Conservation (phyloP, 352 stramenopile species). For the Globisporangium acanthophoron region DNA sequence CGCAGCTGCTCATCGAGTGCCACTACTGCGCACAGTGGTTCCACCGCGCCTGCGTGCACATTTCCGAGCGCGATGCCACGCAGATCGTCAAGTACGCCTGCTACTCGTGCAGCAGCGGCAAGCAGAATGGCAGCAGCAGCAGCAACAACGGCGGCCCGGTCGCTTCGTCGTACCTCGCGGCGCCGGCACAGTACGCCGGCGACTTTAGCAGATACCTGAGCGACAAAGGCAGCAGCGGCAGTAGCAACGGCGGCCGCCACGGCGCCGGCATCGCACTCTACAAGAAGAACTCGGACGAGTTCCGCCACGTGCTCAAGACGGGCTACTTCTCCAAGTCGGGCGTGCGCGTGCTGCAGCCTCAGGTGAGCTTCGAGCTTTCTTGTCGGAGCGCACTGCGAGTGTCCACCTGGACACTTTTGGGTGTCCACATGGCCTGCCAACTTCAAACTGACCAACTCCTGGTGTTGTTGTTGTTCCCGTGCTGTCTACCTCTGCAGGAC, state of each 20-base stretch:
- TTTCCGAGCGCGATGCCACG: conserved; percentile 40
- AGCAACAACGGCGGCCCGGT: conserved; percentile 21
- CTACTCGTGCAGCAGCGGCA: conserved; percentile 27
- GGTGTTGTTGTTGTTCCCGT: background rate
- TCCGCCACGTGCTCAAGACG: conserved; percentile 33
- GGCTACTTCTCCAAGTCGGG: conserved; percentile 33
- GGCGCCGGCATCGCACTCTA: conserved; percentile 9
- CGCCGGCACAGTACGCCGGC: conserved; percentile 1
- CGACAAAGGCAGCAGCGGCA: conserved; percentile 2
- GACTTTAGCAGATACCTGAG: conserved; percentile 3
- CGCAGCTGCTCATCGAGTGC: conserved; percentile 43
- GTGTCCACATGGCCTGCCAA: background rate
- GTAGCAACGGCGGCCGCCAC: background rate
- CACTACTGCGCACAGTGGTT: conserved; percentile 51
- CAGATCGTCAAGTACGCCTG: conserved; percentile 46
- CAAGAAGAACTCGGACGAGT: conserved; percentile 33
- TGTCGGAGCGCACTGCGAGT: no score
- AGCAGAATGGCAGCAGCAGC: background rate
- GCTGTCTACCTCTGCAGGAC: conserved; percentile 7
- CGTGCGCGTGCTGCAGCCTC: conserved; percentile 20
- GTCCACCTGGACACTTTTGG: no score
- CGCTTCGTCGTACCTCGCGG: background rate
- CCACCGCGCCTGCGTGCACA: conserved; percentile 39
- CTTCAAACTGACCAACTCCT: background rate
- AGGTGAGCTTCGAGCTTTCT: conserved; percentile 10